A percentile compares a stretch with the other conserved stretches of the same genome.
Evolutionary conservation across 306 rosid genomes (phyloP).

Genomic region (Rosa lucieae): DNA sequence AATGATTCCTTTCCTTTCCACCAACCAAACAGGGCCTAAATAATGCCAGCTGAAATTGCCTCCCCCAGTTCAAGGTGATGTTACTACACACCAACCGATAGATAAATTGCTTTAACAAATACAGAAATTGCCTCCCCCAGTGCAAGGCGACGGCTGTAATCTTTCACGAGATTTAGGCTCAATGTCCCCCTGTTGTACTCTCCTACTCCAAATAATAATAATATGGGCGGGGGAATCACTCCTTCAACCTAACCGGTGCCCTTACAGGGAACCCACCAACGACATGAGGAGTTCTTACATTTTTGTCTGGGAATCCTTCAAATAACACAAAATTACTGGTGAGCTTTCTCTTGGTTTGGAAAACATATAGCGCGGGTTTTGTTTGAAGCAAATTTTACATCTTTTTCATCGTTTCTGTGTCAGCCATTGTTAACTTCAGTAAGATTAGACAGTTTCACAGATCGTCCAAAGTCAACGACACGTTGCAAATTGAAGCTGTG

Average conservation of each 20-base stretch:
- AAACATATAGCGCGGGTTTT: conserved; percentile 23
- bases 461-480: conserved; percentile 28
- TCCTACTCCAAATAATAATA: no score
- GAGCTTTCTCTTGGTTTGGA: conserved; percentile 37
- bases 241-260: no score
- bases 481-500: conserved; percentile 33
- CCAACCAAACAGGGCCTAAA: no score
- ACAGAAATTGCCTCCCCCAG: no score
- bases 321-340: conserved; percentile 35
- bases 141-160: no score
- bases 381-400: background rate
- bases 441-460: conserved; percentile 24
- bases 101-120: conserved; percentile 23
- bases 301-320: conserved; percentile 30
- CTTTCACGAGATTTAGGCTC: no score
- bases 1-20: no score
- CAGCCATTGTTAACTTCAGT: no score
- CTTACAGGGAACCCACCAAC: conserved; percentile 22
- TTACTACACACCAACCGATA: background rate
- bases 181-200: no score
- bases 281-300: conserved; percentile 19
- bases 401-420: background rate
- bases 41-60: background rate
- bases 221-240: no score
- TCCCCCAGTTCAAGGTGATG: conserved; percentile 5